Base-by-base conservation (phyloP, 305 asterid genomes). In the Ajuga reptans region DNA sequence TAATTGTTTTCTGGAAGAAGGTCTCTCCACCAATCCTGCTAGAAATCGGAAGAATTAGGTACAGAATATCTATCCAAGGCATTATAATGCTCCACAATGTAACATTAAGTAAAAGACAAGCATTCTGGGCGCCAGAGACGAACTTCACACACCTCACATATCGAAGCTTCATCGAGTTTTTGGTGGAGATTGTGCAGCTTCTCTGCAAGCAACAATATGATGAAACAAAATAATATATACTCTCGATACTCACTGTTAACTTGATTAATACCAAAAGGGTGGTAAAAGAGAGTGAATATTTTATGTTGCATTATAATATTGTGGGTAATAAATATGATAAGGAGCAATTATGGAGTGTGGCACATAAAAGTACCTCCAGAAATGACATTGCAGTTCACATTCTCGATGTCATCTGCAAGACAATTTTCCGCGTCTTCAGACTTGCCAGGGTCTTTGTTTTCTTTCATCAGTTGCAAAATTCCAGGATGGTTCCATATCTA, bases 401-500 rank as follows among this genome's bases (percentile, higher is more conserved):
- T 87, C 69, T 92, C 97, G 77, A 91, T 97, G 54, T 89, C 95
- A 68, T 91, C 93, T 4, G 85, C 95, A 73, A 84, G 84, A 72
- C 82, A 73, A 56, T 82, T 84, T 60, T 93, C 97, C 8, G 79
- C 82, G 70, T 85, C 95, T 81, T 89, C 97, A 72, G 82, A 81
- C 75, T 84, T 88, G 51, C 68, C 81, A 68, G 79, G 71, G 66
- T 84, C 91, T 81, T 80, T 89, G 83, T 82, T 85, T 76, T 90
- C 95, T 78, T 86, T 89, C 89, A 82, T 84, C 68, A 94, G 79
- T 84, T 86, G 95, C 84, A 94, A 79, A 77, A 89, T 85, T 58
- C 99, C 99, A 79, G 99, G 99, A 88, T 94, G 99, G 77, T 94
- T 94, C 97, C 97, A 94, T 78, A 93, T 93, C 99, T 93, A 78